phyloP scores from a whole-genome alignment of 257 asterid genomes.

The Coffea eugenioides region DNA sequence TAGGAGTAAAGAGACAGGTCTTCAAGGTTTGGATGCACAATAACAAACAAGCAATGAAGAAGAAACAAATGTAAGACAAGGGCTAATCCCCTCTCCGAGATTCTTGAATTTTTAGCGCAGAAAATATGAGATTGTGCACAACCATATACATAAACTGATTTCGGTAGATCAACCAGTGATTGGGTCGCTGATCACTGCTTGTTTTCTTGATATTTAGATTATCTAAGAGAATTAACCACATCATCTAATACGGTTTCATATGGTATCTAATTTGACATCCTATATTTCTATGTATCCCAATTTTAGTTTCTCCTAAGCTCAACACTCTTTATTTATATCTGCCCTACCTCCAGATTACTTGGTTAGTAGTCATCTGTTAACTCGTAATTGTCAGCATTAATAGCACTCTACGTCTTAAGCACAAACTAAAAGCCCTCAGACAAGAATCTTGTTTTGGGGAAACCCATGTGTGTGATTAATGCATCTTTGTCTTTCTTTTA shows the following conservation, averaged over 20 bases:
- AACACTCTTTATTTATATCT: background rate
- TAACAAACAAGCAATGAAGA: conserved; percentile 72
- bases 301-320: background rate
- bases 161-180: background rate
- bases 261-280: background rate
- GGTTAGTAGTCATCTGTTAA: background rate
- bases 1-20: conserved; percentile 63
- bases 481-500: background rate
- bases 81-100: conserved; percentile 1
- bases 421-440: background rate
- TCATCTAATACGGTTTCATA: background rate
- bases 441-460: background rate
- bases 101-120: background rate
- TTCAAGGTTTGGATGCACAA: conserved; percentile 92
- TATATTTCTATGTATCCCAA: background rate
- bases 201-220: background rate
- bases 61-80: conserved; percentile 35
- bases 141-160: background rate
- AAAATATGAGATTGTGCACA: conserved; percentile 5
- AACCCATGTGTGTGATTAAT: background rate
- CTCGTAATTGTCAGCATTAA: background rate
- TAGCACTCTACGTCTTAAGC: background rate
- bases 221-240: background rate
- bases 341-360: background rate
- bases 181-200: background rate